A percentile compares a stretch with the other conserved stretches of the same genome.
Evolutionary conservation across 352 stramenopile genomes (phyloP).

Genomic region (Globisporangium alternatum): DNA sequence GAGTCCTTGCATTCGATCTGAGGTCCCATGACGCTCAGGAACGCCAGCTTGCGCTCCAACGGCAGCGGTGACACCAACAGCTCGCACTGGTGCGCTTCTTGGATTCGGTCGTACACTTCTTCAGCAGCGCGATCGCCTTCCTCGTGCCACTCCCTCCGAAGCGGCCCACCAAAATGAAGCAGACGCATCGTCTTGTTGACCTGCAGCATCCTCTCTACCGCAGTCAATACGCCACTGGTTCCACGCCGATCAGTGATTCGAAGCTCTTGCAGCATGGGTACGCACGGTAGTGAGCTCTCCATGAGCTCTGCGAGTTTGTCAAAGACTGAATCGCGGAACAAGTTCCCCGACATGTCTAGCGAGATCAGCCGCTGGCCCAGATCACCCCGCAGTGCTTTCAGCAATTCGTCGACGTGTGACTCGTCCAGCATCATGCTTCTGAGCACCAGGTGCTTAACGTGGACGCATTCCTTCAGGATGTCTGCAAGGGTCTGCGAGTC

Average conservation of each 20-base stretch:
- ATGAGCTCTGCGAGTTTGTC: constrained; percentile 4
- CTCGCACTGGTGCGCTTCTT: background rate
- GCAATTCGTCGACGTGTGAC: background rate
- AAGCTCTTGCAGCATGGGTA: constrained; percentile 11
- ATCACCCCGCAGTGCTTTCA: background rate
- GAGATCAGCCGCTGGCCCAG: background rate
- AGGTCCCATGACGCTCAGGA: constrained; percentile 8
- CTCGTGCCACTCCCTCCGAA: background rate
- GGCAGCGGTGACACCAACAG: background rate
- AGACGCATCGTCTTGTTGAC: constrained; percentile 12
- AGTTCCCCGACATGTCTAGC: constrained; percentile 6
- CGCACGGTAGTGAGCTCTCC: background rate
- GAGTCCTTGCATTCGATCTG: background rate
- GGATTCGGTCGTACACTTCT: background rate
- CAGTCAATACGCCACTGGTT: background rate
- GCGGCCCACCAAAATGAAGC: background rate
- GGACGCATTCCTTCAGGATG: background rate
- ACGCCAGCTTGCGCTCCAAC: constrained; percentile 8
- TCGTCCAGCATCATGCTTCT: background rate
- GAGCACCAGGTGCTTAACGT: constrained; percentile 5
- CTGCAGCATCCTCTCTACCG: background rate
- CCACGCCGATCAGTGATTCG: background rate
- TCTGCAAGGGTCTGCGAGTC: background rate
- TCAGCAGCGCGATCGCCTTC: background rate
- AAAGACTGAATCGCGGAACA: background rate